phyloP scores from a whole-genome alignment of 306 rosid species.

The Casuarina cunninghamiana region DNA sequence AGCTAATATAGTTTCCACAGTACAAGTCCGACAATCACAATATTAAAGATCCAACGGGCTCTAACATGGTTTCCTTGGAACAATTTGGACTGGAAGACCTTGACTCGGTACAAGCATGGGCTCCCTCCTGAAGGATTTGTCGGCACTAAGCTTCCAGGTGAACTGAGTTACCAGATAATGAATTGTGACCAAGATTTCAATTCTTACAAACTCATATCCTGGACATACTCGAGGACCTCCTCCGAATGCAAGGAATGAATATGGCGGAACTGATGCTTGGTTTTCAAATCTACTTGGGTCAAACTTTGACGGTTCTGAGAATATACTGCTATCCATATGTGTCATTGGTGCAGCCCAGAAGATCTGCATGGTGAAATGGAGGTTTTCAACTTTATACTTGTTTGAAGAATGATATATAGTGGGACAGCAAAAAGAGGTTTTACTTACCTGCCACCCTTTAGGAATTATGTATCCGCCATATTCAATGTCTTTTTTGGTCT shows the following conservation, averaged over 20 bases:
- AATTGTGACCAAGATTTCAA: conserved; percentile 60
- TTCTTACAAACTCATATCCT: conserved; percentile 64
- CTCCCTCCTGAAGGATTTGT: conserved; percentile 55
- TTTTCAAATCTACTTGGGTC: conserved; percentile 73
- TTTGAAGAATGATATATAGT: neutral
- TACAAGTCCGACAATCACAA: neutral
- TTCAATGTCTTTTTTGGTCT: conserved; percentile 53
- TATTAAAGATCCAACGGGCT: neutral
- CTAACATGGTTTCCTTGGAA: conserved; percentile 38
- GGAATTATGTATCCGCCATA: conserved; percentile 66
- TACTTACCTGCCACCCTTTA: conserved; percentile 86
- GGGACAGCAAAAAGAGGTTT: conserved; percentile 1
- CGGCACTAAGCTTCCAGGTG: conserved; percentile 67
- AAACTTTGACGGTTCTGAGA: conserved; percentile 63
- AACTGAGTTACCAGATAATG: conserved; percentile 66
- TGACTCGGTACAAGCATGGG: conserved; percentile 54
- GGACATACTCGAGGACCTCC: conserved; percentile 76
- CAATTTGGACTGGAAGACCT: conserved; percentile 56
- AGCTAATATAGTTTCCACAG: neutral
- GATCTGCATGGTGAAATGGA: conserved; percentile 36
- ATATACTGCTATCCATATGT: conserved; percentile 61
- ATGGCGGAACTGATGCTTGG: conserved; percentile 58
- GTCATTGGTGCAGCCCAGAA: conserved; percentile 72
- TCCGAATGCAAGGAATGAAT: conserved; percentile 61
- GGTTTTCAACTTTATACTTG: neutral